Conservation (phyloP, 1,284 basidiomycete genomes). For the Filobasidium uniguttulatum region DNA sequence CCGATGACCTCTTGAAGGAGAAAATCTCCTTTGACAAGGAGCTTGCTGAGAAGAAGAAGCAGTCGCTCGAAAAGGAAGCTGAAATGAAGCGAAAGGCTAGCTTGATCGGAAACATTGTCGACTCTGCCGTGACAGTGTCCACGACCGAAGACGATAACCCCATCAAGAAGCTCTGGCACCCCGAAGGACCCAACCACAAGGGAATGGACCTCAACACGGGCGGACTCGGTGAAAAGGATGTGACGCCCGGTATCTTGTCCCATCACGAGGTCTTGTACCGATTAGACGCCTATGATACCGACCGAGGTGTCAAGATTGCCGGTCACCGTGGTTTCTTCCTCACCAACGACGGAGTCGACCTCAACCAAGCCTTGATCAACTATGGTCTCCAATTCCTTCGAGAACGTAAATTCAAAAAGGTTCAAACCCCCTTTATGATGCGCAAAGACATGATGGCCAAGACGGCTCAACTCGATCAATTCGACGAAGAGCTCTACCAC, state of each 20-base stretch:
- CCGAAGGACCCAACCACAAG: slow-evolving; percentile 56
- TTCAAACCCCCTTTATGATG: slow-evolving; percentile 98
- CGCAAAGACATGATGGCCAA: slow-evolving; percentile 94
- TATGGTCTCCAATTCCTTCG: slow-evolving; percentile 91
- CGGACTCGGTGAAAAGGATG: slow-evolving; percentile 44
- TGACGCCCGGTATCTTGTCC: slow-evolving; percentile 60
- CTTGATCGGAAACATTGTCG: slow-evolving; percentile 84
- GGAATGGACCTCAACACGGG: slow-evolving; percentile 27
- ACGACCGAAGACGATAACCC: slow-evolving; percentile 90
- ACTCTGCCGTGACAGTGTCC: slow-evolving; percentile 71
- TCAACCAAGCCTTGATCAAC: slow-evolving; percentile 90
- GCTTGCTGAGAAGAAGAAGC: slow-evolving; percentile 53
- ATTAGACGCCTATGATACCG: slow-evolving; percentile 88
- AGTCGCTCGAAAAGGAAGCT: slow-evolving; percentile 57
- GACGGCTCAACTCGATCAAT: slow-evolving; percentile 94
- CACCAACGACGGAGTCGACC: slow-evolving; percentile 86
- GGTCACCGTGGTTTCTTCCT: slow-evolving; percentile 96
- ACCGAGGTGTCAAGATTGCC: slow-evolving; percentile 82
- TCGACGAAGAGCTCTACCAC: slow-evolving; percentile 98
- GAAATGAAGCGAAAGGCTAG: slow-evolving; percentile 58
- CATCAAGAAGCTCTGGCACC: slow-evolving; percentile 71
- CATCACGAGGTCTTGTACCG: slow-evolving; percentile 94
- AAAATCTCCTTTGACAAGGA: slow-evolving; percentile 69
- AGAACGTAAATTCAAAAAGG: slow-evolving; percentile 72
- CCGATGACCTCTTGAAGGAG: slow-evolving; percentile 66